These are phyloP conservation scores for Alternaria viburni DNA, from an alignment of 2,329 filamentous ascomycete species.

Conservation along the genomic window DNA sequence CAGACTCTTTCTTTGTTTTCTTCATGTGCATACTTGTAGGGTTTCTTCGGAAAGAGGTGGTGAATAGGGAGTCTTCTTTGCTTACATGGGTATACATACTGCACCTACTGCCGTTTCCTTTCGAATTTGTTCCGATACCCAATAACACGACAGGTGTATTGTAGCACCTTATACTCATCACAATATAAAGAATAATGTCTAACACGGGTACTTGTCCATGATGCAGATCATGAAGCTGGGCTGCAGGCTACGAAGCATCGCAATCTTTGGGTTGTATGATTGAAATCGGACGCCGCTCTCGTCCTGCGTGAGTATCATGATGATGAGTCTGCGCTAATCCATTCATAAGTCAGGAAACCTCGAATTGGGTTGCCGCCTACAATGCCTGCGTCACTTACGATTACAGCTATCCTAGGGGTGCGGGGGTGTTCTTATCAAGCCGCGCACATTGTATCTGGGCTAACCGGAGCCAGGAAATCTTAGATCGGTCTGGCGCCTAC, in stretches of 20 bases:
- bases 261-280: background rate
- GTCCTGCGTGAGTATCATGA: background rate
- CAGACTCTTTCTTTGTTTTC: background rate
- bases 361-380: background rate
- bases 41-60: background rate
- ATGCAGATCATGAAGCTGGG: background rate
- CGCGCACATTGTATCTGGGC: background rate
- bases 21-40: slow-evolving; percentile 1
- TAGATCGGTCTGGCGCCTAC: too few species aligned
- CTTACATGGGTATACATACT: background rate
- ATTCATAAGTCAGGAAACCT: background rate
- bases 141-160: slow-evolving; percentile 1
- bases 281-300: background rate
- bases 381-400: background rate
- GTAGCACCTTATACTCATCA: background rate
- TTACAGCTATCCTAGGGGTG: background rate
- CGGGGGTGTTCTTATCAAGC: background rate
- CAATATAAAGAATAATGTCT: background rate
- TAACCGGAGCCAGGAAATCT: too few species aligned
- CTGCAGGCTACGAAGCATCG: background rate
- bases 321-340: background rate
- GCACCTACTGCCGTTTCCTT: background rate
- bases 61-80: background rate
- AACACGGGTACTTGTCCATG: background rate
- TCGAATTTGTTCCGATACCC: slow-evolving; percentile 15